Conservation (phyloP, 1,139 yeast species). For the Candida dubliniensis region DNA sequence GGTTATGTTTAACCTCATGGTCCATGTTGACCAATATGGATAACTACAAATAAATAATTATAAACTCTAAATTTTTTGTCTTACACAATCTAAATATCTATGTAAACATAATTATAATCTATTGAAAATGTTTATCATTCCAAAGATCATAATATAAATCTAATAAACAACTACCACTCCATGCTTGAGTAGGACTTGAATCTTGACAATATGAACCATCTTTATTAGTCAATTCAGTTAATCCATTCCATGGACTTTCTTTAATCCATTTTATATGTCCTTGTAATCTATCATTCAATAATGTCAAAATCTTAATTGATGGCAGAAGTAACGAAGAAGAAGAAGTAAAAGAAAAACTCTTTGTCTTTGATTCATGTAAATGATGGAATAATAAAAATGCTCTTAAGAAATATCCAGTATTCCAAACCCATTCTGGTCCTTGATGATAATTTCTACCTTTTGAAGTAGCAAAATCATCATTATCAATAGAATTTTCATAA, state of each 20-base stretch:
- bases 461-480: constrained; percentile 84
- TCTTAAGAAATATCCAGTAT: constrained; percentile 79
- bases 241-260: constrained; percentile 86
- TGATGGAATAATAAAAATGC: constrained; percentile 64
- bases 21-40: neutral
- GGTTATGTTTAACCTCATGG: no score
- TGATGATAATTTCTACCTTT: constrained; percentile 97
- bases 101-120: neutral
- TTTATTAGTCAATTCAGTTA: constrained; percentile 88
- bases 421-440: constrained; percentile 99
- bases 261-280: constrained; percentile 70
- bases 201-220: constrained; percentile 79
- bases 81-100: neutral
- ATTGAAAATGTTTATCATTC: constrained; percentile 19
- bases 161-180: constrained; percentile 86
- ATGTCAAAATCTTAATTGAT: constrained; percentile 31
- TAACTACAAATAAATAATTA: neutral
- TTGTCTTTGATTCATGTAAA: constrained; percentile 15
- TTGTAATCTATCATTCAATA: constrained; percentile 54
- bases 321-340: constrained; percentile 21
- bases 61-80: no score
- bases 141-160: constrained; percentile 74
- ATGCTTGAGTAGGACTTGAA: constrained; percentile 94
- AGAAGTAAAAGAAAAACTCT: no score
- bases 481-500: constrained; percentile 78